Percentiles rank a stretch among this genome's conserved stretches.
These are phyloP conservation scores for Zygosaccharomyces sapae DNA, from an alignment of 1,139 yeast genomes.

Conservation along the genomic window DNA sequence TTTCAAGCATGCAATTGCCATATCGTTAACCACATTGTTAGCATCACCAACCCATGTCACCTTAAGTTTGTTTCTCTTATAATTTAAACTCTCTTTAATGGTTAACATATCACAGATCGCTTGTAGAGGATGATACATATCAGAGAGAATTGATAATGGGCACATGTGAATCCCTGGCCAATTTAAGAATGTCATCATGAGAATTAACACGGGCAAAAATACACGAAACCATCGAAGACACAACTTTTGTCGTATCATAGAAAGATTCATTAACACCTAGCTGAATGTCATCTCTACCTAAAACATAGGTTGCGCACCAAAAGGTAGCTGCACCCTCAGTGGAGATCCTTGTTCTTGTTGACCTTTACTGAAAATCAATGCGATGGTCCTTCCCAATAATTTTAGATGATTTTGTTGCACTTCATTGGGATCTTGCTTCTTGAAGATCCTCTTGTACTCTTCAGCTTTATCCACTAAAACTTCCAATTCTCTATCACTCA, in stretches of 20 bases:
- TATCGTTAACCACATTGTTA: conserved; percentile 89
- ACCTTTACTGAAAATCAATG: conserved; percentile 84
- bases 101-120: conserved; percentile 90
- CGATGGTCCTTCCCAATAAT: conserved; percentile 74
- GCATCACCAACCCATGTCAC: conserved; percentile 97
- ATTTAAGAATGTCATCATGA: conserved; percentile 75
- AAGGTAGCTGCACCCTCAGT: conserved; percentile 92
- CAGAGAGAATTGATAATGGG: conserved; percentile 93
- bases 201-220: conserved; percentile 91
- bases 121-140: conserved; percentile 88
- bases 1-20: conserved; percentile 85
- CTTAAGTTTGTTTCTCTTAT: conserved; percentile 47
- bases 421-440: conserved; percentile 45
- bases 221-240: conserved; percentile 92
- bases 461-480: conserved; percentile 66
- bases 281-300: conserved; percentile 95
- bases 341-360: conserved; percentile 91
- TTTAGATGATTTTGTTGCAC: conserved; percentile 50
- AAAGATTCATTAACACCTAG: conserved; percentile 89
- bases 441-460: conserved; percentile 54
- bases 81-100: conserved; percentile 70
- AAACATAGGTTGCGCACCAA: conserved; percentile 97
- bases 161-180: conserved; percentile 71
- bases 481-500: conserved; percentile 63
- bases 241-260: conserved; percentile 81